Conservation (phyloP, 108 stramenopile species). For the Pseudonitzschia delicatissima region DNA sequence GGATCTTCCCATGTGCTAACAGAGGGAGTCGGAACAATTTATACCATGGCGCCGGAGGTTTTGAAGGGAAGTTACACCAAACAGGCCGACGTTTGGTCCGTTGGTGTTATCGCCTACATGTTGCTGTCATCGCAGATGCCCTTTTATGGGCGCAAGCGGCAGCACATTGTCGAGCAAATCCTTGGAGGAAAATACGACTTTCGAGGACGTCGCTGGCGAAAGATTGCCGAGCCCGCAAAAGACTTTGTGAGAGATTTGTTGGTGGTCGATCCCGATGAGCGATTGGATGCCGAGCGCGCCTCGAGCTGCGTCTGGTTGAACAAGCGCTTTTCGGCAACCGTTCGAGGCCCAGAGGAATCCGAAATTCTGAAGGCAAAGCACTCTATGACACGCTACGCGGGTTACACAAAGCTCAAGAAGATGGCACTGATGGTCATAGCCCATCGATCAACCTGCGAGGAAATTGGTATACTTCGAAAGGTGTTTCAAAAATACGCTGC, state of each 20-base stretch:
- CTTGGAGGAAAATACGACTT: conserved; percentile 43
- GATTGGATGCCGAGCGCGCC: conserved; percentile 56
- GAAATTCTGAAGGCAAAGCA: conserved; percentile 7
- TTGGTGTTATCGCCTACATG: conserved; percentile 76
- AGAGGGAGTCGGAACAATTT: conserved; percentile 75
- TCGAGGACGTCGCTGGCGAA: conserved; percentile 51
- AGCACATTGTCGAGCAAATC: conserved; percentile 46
- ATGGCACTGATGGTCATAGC: conserved; percentile 78
- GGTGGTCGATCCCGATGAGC: conserved; percentile 51
- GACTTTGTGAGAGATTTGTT: conserved; percentile 59
- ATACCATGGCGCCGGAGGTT: conserved; percentile 82
- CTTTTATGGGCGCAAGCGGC: conserved; percentile 54
- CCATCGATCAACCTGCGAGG: conserved; percentile 54
- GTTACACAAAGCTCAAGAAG: conserved; percentile 57
- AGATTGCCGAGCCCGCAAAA: conserved; percentile 57
- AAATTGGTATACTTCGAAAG: conserved; percentile 70
- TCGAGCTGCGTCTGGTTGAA: conserved; percentile 58
- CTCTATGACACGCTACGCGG: conserved; percentile 28
- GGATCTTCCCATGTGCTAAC: conserved; percentile 25
- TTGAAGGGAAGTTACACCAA: conserved; percentile 65
- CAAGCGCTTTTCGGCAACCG: conserved; percentile 20
- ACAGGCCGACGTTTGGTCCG: conserved; percentile 81
- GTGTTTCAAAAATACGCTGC: conserved; percentile 71
- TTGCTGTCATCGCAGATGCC: conserved; percentile 67
- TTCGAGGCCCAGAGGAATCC: conserved; percentile 9